Evolutionary conservation across 1,139 yeast species (phyloP).

Genomic region (Blastobotrys petasosporus): DNA sequence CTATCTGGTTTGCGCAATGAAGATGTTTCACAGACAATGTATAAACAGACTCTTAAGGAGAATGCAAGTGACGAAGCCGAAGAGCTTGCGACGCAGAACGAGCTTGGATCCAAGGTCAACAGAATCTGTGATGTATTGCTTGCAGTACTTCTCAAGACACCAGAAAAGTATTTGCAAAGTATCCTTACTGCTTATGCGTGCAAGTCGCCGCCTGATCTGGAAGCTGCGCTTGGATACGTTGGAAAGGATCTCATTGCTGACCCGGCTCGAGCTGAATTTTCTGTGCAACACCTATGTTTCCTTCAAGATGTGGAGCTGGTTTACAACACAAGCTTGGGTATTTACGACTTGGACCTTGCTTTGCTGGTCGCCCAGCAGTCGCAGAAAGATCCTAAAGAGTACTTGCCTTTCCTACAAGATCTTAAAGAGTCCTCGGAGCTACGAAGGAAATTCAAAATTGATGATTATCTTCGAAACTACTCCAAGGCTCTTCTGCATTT

Average conservation of each 20-base stretch:
- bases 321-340: slow-evolving; percentile 72
- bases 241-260: slow-evolving; percentile 38
- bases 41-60: slow-evolving; percentile 55
- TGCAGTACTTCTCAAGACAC: slow-evolving; percentile 42
- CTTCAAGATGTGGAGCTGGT: slow-evolving; percentile 81
- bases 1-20: slow-evolving; percentile 82
- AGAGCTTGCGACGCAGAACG: neutral
- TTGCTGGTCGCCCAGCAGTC: slow-evolving; percentile 89
- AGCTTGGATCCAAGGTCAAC: slow-evolving; percentile 49
- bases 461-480: slow-evolving; percentile 63
- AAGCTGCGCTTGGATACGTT: slow-evolving; percentile 63
- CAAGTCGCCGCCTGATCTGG: slow-evolving; percentile 79
- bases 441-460: slow-evolving; percentile 71
- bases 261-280: slow-evolving; percentile 41
- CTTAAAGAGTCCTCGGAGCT: slow-evolving; percentile 61
- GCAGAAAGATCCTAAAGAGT: slow-evolving; percentile 96
- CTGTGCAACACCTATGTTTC: slow-evolving; percentile 79
- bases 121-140: slow-evolving; percentile 69
- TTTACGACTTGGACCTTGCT: slow-evolving; percentile 77
- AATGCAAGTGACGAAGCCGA: slow-evolving; percentile 24
- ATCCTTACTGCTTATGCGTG: slow-evolving; percentile 89
- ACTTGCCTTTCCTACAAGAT: slow-evolving; percentile 81
- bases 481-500: slow-evolving; percentile 66
- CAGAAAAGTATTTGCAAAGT: slow-evolving; percentile 63
- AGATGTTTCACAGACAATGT: slow-evolving; percentile 78